Conservation (phyloP, 2,329 filamentous ascomycete species). For the Pezicula radicicola region DNA sequence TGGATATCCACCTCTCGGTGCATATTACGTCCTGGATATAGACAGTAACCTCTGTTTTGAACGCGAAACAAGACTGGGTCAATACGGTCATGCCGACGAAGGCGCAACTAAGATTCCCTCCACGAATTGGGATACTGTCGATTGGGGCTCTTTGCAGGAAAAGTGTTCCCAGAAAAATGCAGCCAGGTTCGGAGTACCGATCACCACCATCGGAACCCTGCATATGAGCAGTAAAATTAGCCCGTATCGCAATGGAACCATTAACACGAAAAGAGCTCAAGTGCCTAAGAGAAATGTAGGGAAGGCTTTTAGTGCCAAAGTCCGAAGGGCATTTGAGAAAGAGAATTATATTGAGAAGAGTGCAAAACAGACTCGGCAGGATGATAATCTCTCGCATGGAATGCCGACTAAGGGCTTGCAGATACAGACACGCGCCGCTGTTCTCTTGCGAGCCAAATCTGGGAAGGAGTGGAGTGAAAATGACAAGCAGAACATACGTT, state of each 20-base stretch:
- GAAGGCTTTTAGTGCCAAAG: slow-evolving; percentile 1
- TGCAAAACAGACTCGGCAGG: slow-evolving; percentile 4
- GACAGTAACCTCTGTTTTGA: slow-evolving; percentile 66
- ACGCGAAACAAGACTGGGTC: slow-evolving; percentile 65
- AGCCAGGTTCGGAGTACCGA: slow-evolving; percentile 20
- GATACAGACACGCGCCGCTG: slow-evolving; percentile 59
- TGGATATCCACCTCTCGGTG: slow-evolving; percentile 59
- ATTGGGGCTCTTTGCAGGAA: slow-evolving; percentile 70
- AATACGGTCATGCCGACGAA: slow-evolving; percentile 54
- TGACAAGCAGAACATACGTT: slow-evolving; percentile 74
- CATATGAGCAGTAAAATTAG: neutral
- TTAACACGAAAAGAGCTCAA: neutral
- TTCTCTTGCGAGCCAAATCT: slow-evolving; percentile 74
- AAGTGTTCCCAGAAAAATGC: slow-evolving; percentile 45
- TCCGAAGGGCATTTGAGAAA: neutral
- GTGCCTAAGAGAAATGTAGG: neutral
- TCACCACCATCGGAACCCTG: slow-evolving; percentile 17
- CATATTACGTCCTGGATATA: slow-evolving; percentile 56
- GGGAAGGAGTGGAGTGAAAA: slow-evolving; percentile 75
- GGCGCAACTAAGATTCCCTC: slow-evolving; percentile 11
- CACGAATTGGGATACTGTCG: slow-evolving; percentile 60
- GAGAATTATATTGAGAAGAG: neutral
- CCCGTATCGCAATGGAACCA: neutral
- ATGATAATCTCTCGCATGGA: slow-evolving; percentile 7
- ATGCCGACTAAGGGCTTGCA: neutral